Evolutionary conservation across 2,329 filamentous ascomycete genomes (phyloP), one percentile per base, ranked within the genome.

Genomic region (Curvularia lunata): DNA sequence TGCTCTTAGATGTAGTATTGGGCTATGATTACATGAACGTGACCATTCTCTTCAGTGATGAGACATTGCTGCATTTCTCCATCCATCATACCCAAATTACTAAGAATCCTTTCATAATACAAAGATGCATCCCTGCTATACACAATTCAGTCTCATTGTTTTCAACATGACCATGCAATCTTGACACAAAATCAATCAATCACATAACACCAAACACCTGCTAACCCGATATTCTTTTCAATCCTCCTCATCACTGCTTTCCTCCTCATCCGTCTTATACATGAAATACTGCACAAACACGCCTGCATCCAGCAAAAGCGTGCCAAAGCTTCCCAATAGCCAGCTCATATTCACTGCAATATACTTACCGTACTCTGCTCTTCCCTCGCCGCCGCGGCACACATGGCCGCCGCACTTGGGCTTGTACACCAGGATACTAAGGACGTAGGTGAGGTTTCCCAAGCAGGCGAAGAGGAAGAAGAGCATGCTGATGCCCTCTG

Each of bases 391-490:
- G 0, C 82, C 79, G 25, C 75, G 75, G 78, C 93, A 97, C 5
- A 41, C 30, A 13, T 75, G 70, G 19, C 64, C 53, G 56, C 56
- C 54, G 65, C 91, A 96, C 28, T 84, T 80, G 0, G 93, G 91
- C 58, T 93, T 91, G 71, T 92, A 98, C 1, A 92, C 93, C 63
- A 98, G 84, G 66, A 99, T 98, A 37, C 89, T 93, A 37, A 97
- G 81, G 18, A 97, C 93, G 71, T 96, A 98, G 0, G 93, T 97
- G 64, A 97, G 77, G 75, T 99, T 99, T 2, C 95, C 95, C 5
- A 98, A 86, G 73, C 94, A 98, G 4, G 95, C 95, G 75, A 99
- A 98, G 21, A 98, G 82, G 80, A 98, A 98, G 79, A 98, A 99
- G 10, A 98, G 84, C 79, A 97, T 88, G 64, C 91, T 94, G 19